phyloP scores from a whole-genome alignment of 352 stramenopile species.

The Plasmopara viticola region DNA sequence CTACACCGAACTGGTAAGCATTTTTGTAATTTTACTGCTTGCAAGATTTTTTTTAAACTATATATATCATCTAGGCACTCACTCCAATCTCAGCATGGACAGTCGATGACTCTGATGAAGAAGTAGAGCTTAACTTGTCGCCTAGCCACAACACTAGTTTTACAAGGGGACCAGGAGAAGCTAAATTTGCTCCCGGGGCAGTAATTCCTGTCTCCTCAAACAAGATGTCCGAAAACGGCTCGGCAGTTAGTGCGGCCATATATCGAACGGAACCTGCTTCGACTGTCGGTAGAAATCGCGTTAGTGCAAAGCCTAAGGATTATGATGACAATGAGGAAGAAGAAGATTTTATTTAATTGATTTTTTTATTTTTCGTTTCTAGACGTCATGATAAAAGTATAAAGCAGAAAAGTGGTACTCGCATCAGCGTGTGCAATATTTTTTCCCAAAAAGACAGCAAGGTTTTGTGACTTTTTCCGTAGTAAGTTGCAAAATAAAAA shows the following conservation, averaged over 20 bases:
- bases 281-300: constrained; percentile 18
- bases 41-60: constrained; percentile 2
- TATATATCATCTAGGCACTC: constrained; percentile 35
- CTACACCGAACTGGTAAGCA: constrained; percentile 64
- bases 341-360: constrained; percentile 58
- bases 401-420: too few species aligned
- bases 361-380: too few species aligned
- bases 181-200: constrained; percentile 19
- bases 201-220: constrained; percentile 9
- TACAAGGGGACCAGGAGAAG: constrained; percentile 7
- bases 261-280: constrained; percentile 17
- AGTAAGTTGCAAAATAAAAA: too few species aligned
- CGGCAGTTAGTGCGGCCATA: constrained; percentile 16
- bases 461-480: too few species aligned
- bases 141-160: constrained; percentile 24
- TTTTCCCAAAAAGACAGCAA: too few species aligned
- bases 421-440: too few species aligned
- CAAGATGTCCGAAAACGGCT: constrained; percentile 13
- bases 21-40: background rate
- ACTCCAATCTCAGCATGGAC: constrained; percentile 77
- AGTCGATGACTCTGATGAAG: constrained; percentile 75
- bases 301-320: constrained; percentile 15
- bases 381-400: too few species aligned
- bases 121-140: constrained; percentile 60
- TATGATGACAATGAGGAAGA: constrained; percentile 54